Evolutionary conservation across 495 filamentous ascomycete species (phyloP), one percentile per base, ranked within the genome.

Genomic region (Penicillium coffeae): DNA sequence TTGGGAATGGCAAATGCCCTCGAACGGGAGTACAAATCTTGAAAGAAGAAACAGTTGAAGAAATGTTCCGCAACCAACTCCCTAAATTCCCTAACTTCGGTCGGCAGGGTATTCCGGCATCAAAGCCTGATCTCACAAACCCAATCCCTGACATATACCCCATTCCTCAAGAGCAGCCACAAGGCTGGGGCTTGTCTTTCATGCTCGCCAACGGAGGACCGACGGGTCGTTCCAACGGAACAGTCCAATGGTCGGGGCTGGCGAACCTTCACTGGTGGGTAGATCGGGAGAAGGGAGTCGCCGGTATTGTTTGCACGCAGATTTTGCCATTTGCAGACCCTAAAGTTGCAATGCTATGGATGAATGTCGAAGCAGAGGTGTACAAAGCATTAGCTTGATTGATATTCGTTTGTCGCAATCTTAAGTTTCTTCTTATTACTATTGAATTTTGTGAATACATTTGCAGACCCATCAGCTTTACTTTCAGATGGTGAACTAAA

Each of bases 31-130:
- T 36, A 0, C 62, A 71, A 33, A 64, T 87, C 34, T 68, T 86
- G 14, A 55, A 62, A 13, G 56, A 65, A 2, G 57, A 66, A 9
- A 82, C 82, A 3, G 71, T 86, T 0, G 64, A 79, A 4, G 55
- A 73, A 37, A 85, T 86, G 77, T 85, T 78, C 64, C 61, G 55
- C 43, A 82, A 86, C 60, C 80, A 83, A 50, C 77, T 87, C 48
- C 73, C 78, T 0, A 44, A 75, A 2, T 59, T 75, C 34, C 82
- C 81, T 0, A 56, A 78, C 42, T 78, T 76, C 51, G 66, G 65
- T 10, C 66, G 73, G 10, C 56, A 73, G 45, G 48, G 44, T 13
- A 67, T 77, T n/a, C 46, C 69, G 0, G 62, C 70, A 8, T 65
- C 77, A n/a, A 82, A 78, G 51, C 68, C 75, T 4, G 68, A 76